Base-by-base conservation (phyloP, 1,284 basidiomycete genomes). In the Psilocybe mexicana region DNA sequence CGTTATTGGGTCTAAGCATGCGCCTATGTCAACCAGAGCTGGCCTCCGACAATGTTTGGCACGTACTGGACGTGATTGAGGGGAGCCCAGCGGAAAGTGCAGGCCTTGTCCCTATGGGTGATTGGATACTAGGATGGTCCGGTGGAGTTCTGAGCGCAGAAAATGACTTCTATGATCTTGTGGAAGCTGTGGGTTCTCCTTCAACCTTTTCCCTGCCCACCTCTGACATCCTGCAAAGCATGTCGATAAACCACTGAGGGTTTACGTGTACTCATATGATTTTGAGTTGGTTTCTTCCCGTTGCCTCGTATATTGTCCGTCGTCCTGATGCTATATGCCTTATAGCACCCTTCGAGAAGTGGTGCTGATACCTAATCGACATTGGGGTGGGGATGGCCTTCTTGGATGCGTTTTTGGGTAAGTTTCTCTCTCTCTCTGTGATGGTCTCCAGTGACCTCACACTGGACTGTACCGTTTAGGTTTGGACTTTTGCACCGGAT, bases 241-340 rank as follows among this genome's bases (percentile, higher is more conserved):
- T 74, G 84, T 93, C 53, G 96, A 98, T 68, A 95, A 94, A 72
- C 93, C 96, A 5, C 74, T 98, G 40, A 81, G 94, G 43, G 88
- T 98, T 26, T 98, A 96, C 70, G 96, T 98, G 6, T 98, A 98
- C 75, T 98, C 95, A 44, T 89, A 94, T 64, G 96, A 98, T 74
- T 96, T 98, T 68, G 95, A 99, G 93, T 95, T 73, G 62, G 93
- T 81, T 11, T 6, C 28, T 52, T 7, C 47, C 56, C 30, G n/a
- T 40, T 24, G 43, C 33, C 24, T 53, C 40, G 38, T 30, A 11
- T 33, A 33, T 33, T 33, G 4, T 43, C 49, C 26, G 43, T 54
- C 38, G 50, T 48, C 33, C 64, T 56, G 46, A 63, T 28, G 8
- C 8, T 35, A 33, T 51, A 67, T 18, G 18, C 18, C 18, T 18